Evolutionary conservation across 2,329 filamentous ascomycete species (phyloP), one percentile per base, ranked within the genome.

Genomic region (Aquanectria penicillioides): DNA sequence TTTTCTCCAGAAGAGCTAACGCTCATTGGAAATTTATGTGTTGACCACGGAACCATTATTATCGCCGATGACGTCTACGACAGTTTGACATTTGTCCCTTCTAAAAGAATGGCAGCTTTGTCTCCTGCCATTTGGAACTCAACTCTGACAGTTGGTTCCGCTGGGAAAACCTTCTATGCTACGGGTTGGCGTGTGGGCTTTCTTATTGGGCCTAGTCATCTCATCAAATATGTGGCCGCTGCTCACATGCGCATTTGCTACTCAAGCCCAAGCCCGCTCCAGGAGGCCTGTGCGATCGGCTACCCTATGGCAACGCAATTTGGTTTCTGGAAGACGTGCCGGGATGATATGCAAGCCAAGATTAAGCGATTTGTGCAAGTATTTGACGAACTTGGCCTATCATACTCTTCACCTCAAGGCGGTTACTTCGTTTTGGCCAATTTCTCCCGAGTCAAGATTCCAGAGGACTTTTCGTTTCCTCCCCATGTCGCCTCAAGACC

Each of bases 381-480:
- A 31, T 93, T 90, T 81, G 80, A 86, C 47, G 91, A 94, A 77
- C 82, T 94, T 5, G 86, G 83, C 10, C 81, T 94, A 44, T 89
- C 89, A 6, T 97, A 94, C 80, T 94, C 91, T 1, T 89, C 96
- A 59, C 94, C 94, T 2, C 93, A 98, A 75, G 94, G 94, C 53
- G 94, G 94, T 15, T 98, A 98, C 80, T 98, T 97, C 73, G 93
- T 98, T 38, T 86, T 97, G 55, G 94, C 91, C 63, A 98, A 98
- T 79, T 88, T 98, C 81, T 82, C 86, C 52, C 93, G 93, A 71
- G 92, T 98, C 15, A 40, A 22, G 8, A 31, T 51, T 15, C 47
- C 47, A 8, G 12, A 51, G 2, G 51, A 23, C 6, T 55, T 47
- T 13, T 15, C 37, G 25, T 44, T 47, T 26, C 48, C 37, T 5